Evolutionary conservation across 306 rosid species (phyloP).

Genomic region (Oxytropis ochrocephala): DNA sequence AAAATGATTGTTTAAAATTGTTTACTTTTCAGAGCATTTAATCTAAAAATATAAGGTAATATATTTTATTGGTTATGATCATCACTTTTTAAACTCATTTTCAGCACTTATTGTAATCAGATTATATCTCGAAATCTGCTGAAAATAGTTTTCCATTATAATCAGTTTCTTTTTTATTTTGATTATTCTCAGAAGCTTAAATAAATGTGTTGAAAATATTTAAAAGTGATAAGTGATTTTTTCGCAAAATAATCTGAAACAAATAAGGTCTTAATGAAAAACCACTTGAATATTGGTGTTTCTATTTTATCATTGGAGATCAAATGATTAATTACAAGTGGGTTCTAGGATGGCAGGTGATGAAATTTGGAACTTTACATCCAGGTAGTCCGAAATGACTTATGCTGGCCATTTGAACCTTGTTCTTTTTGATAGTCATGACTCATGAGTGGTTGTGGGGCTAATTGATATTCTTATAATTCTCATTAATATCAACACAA

Average conservation of each 20-base stretch:
- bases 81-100: neutral
- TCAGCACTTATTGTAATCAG: too few relatives aligned
- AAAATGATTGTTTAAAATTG: neutral
- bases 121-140: neutral
- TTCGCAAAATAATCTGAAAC: neutral
- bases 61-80: neutral
- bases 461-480: neutral
- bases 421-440: neutral
- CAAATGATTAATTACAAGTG: conserved; percentile 8
- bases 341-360: neutral
- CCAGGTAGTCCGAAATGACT: neutral
- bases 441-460: neutral
- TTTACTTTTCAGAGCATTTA: neutral
- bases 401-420: neutral
- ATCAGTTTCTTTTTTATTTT: too few relatives aligned
- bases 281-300: conserved; percentile 5
- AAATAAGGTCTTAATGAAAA: neutral
- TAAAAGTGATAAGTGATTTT: neutral
- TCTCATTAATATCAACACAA: neutral
- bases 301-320: conserved; percentile 3
- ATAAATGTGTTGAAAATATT: neutral
- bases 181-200: too few relatives aligned
- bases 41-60: neutral
- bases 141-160: too few relatives aligned
- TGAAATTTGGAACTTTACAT: neutral